A percentile compares a stretch with the other conserved stretches of the same genome.
phyloP scores from a whole-genome alignment of 2,329 filamentous ascomycete species.

The Pestalotiopsis sp. region DNA sequence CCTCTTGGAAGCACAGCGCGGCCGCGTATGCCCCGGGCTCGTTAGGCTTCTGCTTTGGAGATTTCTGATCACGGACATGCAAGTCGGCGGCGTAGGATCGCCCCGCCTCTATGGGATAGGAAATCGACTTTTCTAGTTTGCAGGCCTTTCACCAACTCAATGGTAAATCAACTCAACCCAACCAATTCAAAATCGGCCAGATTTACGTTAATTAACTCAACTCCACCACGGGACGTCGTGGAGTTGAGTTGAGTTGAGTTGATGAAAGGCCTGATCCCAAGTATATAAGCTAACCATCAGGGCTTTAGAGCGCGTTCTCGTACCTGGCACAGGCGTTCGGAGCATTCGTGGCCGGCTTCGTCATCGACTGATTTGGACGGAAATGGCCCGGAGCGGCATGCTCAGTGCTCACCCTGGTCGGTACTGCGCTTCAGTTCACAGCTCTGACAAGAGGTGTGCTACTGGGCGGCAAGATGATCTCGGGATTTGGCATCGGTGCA shows the following conservation, averaged over 20 bases:
- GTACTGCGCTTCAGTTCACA: background rate
- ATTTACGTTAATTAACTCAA: too few relatives aligned
- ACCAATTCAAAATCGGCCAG: too few relatives aligned
- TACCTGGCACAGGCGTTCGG: background rate
- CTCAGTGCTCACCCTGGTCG: background rate
- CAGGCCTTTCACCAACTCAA: too few relatives aligned
- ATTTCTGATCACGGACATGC: background rate
- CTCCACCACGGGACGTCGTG: too few relatives aligned
- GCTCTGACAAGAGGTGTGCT: background rate
- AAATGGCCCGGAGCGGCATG: background rate
- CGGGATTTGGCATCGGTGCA: background rate
- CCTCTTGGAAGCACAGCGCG: slow-evolving; percentile 2
- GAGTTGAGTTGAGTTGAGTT: too few relatives aligned
- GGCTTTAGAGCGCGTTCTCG: background rate
- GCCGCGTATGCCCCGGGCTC: background rate
- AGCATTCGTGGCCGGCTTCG: background rate
- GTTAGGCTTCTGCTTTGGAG: background rate
- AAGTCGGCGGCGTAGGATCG: background rate
- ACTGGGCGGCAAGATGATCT: background rate
- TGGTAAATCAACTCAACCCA: too few relatives aligned
- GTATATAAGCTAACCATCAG: background rate
- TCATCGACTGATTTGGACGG: background rate
- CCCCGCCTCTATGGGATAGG: background rate
- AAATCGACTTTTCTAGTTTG: background rate
- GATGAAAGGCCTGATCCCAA: too few relatives aligned